Conservation (phyloP, 208 protist genomes). For the Trypanosoma brucei region DNA sequence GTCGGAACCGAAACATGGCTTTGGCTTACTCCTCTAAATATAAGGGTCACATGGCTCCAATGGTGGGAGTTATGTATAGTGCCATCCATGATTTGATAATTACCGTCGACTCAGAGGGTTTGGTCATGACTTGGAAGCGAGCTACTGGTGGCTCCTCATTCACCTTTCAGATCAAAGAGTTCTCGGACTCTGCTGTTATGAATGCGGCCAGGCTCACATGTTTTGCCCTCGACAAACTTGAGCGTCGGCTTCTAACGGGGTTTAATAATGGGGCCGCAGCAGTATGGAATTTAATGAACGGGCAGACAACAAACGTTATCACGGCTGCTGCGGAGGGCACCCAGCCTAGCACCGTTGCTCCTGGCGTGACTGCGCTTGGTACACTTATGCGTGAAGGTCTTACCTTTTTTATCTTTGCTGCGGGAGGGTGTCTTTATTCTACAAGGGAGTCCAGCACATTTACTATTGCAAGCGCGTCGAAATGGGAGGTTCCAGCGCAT, state of each 20-base stretch:
- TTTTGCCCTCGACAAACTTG: slow-evolving; percentile 48
- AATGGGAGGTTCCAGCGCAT: slow-evolving; percentile 39
- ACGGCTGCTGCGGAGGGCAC: slow-evolving; percentile 30
- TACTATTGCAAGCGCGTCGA: slow-evolving; percentile 46
- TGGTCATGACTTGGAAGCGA: slow-evolving; percentile 75
- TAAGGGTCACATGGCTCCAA: slow-evolving; percentile 47
- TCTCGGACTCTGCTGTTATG: slow-evolving; percentile 60
- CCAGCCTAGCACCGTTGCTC: slow-evolving; percentile 6
- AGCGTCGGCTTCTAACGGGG: slow-evolving; percentile 69
- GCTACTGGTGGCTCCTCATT: slow-evolving; percentile 51
- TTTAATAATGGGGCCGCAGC: slow-evolving; percentile 72
- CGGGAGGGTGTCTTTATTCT: slow-evolving; percentile 39
- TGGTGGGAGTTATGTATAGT: slow-evolving; percentile 58
- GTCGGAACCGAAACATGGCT: slow-evolving; percentile 49
- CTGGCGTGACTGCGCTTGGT: slow-evolving; percentile 60
- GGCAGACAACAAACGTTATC: slow-evolving; percentile 66
- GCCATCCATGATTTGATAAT: slow-evolving; percentile 61
- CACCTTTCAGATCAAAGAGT: slow-evolving; percentile 73
- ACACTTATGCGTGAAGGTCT: slow-evolving; percentile 57
- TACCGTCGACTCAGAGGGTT: slow-evolving; percentile 63
- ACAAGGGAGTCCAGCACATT: slow-evolving; percentile 54
- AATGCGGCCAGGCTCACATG: slow-evolving; percentile 44
- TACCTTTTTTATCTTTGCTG: slow-evolving; percentile 68
- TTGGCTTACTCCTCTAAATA: slow-evolving; percentile 51
- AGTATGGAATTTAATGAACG: slow-evolving; percentile 82